Conservation (phyloP, 2,329 filamentous ascomycete species). For the Apiospora marii region DNA sequence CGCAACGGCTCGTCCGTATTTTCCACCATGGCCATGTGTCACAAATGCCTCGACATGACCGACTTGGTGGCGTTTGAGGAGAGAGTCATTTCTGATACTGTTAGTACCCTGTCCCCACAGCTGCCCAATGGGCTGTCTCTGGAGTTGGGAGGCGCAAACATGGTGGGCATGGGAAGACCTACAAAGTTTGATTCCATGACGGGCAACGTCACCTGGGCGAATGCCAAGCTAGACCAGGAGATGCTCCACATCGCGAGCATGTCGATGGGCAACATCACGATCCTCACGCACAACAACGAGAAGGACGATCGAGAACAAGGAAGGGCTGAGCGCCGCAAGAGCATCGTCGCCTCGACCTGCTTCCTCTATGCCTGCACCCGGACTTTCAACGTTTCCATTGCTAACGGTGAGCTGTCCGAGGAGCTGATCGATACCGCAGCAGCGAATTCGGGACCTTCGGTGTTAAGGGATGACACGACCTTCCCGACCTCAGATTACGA, state of each 20-base stretch:
- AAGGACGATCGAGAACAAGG: not conserved
- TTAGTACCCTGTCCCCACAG: not conserved
- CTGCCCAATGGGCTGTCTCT: not conserved
- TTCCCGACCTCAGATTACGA: not conserved
- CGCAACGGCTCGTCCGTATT: not conserved
- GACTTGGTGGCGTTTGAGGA: not conserved
- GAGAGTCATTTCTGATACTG: too few species aligned
- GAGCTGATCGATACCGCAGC: not conserved
- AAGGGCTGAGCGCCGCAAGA: not conserved
- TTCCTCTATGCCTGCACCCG: slow-evolving; percentile 22
- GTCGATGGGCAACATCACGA: not conserved
- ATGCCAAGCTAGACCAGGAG: not conserved
- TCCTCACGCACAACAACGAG: not conserved
- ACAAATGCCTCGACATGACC: not conserved
- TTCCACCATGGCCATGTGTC: slow-evolving; percentile 22
- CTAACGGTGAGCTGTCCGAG: slow-evolving; percentile 10
- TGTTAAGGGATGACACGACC: not conserved
- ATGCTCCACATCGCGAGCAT: not conserved
- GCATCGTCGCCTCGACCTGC: not conserved
- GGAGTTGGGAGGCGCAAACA: not conserved
- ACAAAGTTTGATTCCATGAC: not conserved
- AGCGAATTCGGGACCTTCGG: not conserved
- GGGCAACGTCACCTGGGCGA: not conserved
- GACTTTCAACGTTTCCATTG: not conserved
- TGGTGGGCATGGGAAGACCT: not conserved